Evolutionary conservation across 345 rosid species (phyloP).

Genomic region (Corchorus capsularis): DNA sequence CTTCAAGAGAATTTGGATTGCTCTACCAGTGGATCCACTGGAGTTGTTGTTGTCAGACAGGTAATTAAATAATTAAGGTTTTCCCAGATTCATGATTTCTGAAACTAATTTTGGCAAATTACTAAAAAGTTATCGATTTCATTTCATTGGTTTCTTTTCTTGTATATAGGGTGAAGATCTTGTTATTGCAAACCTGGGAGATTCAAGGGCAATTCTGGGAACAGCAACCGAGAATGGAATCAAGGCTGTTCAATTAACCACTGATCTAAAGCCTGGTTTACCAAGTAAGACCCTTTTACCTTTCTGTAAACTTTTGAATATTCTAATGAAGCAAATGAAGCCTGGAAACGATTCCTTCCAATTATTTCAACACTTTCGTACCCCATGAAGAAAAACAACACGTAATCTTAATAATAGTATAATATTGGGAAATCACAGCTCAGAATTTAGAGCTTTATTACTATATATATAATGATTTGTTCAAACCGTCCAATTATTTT

Average conservation of each 20-base stretch:
- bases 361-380: no score
- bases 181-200: constrained; percentile 84
- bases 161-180: constrained; percentile 62
- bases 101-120: neutral
- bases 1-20: constrained; percentile 59
- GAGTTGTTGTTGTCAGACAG: constrained; percentile 68
- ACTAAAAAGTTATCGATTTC: no score
- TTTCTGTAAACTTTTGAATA: neutral
- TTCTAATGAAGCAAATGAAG: neutral
- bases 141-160: neutral
- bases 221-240: constrained; percentile 46
- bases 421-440: no score
- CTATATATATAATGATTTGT: neutral
- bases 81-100: neutral
- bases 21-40: constrained; percentile 80
- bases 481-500: constrained; percentile 2
- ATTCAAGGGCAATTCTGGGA: constrained; percentile 81
- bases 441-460: neutral
- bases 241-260: constrained; percentile 62
- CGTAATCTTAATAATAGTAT: no score
- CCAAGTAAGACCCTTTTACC: constrained; percentile 57
- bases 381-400: no score
- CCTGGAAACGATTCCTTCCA: no score
- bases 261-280: constrained; percentile 77
- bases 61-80: constrained; percentile 22